Conservation (phyloP, 2,329 filamentous ascomycete species). For the Macrophomina phaseolina region DNA sequence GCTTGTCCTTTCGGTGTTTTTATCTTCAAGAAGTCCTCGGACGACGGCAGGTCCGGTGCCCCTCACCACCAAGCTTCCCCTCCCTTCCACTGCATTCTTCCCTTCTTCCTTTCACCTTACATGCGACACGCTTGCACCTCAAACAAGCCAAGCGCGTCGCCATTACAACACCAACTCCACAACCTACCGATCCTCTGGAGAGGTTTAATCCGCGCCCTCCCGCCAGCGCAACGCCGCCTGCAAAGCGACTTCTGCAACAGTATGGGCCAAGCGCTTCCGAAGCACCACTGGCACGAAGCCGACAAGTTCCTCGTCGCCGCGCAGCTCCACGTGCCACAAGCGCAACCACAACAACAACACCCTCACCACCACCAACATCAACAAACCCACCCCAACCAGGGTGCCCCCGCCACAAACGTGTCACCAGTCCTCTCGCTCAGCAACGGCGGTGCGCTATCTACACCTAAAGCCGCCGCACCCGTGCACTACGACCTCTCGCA, state of each 20-base stretch:
- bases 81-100: neutral
- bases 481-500: too few species aligned
- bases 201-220: neutral
- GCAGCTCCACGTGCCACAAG: slow-evolving; percentile 13
- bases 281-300: slow-evolving; percentile 14
- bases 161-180: neutral
- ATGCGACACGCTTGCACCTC: slow-evolving; percentile 9
- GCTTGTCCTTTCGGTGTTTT: neutral
- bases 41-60: neutral
- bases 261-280: slow-evolving; percentile 18
- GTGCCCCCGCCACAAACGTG: neutral
- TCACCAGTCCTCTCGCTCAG: neutral
- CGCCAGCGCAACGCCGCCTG: neutral
- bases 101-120: neutral
- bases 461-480: too few species aligned
- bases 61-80: neutral
- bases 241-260: neutral
- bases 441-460: neutral
- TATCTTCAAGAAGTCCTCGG: neutral
- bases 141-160: slow-evolving; percentile 5
- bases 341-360: neutral
- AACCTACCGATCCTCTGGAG: neutral
- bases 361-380: neutral
- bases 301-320: slow-evolving; percentile 10
- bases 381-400: neutral